Evolutionary conservation across 1,139 yeast species (phyloP).

Genomic region (Candida gigantensis): DNA sequence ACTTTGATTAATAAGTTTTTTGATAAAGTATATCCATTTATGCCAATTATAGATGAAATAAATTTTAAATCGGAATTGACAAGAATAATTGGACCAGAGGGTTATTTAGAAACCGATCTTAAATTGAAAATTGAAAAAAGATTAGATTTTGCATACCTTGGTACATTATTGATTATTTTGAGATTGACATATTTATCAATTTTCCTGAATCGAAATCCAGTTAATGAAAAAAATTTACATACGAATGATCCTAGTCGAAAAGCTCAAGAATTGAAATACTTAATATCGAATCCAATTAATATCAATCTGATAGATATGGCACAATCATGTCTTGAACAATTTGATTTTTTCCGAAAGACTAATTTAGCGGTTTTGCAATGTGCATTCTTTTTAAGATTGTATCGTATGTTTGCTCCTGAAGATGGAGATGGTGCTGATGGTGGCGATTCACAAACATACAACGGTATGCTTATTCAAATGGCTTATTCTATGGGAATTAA

Average conservation of each 20-base stretch:
- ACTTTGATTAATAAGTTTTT: constrained; percentile 32
- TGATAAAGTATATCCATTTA: constrained; percentile 31
- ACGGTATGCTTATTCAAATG: constrained; percentile 42
- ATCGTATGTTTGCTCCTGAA: constrained; percentile 48
- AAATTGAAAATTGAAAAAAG: constrained; percentile 27
- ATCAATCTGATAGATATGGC: constrained; percentile 50
- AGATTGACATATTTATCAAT: constrained; percentile 34
- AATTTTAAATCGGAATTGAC: constrained; percentile 23
- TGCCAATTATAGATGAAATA: constrained; percentile 38
- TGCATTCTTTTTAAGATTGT: constrained; percentile 37
- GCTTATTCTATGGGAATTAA: constrained; percentile 49
- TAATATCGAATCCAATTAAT: constrained; percentile 49
- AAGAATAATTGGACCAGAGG: constrained; percentile 29
- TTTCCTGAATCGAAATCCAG: constrained; percentile 33
- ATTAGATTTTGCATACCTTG: constrained; percentile 36
- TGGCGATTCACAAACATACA: constrained; percentile 41
- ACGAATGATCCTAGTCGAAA: constrained; percentile 21
- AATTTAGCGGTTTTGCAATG: constrained; percentile 53
- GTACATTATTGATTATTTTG: constrained; percentile 29
- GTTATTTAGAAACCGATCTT: constrained; percentile 21
- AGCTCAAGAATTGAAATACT: constrained; percentile 37
- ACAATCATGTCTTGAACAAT: constrained; percentile 54
- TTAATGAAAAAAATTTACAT: constrained; percentile 25
- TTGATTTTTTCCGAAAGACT: constrained; percentile 48
- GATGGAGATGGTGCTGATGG: constrained; percentile 53